Conservation (phyloP, 495 filamentous ascomycete genomes). For the Penicillium antarcticum region DNA sequence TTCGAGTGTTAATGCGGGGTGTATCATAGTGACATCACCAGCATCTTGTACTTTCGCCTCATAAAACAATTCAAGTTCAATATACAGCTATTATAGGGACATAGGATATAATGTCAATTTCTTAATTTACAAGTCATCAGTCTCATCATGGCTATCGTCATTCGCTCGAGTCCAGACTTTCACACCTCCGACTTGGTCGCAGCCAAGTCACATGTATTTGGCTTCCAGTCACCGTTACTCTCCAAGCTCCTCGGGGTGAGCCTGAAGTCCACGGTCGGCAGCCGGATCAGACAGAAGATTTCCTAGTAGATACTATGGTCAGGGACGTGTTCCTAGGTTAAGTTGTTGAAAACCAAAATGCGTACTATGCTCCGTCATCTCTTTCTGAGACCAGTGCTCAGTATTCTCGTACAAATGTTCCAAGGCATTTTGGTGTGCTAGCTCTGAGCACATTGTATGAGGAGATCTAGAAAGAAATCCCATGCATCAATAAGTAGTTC, state of each 20-base stretch:
- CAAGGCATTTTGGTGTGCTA: slow-evolving; percentile 25
- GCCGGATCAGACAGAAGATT: neutral
- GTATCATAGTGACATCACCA: slow-evolving; percentile 23
- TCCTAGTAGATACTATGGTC: neutral
- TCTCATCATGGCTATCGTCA: neutral
- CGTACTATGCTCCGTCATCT: slow-evolving; percentile 8
- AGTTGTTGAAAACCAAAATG: neutral
- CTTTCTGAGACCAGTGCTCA: slow-evolving; percentile 12
- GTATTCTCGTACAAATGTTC: slow-evolving; percentile 22
- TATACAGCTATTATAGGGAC: neutral
- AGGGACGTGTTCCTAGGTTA: neutral
- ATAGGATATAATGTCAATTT: neutral
- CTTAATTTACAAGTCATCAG: neutral
- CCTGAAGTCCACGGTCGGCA: slow-evolving; percentile 4
- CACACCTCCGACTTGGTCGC: neutral
- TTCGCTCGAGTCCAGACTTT: neutral
- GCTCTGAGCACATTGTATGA: slow-evolving; percentile 19
- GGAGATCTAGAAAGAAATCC: slow-evolving; percentile 12
- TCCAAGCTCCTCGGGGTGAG: neutral
- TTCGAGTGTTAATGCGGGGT: neutral
- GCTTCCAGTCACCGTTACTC: neutral
- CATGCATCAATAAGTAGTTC: neutral
- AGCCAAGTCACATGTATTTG: neutral
- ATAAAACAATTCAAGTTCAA: too few relatives aligned
- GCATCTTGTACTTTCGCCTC: neutral